Evolutionary conservation across 2,329 filamentous ascomycete genomes (phyloP).

Genomic region (Hypoxylon sp.): DNA sequence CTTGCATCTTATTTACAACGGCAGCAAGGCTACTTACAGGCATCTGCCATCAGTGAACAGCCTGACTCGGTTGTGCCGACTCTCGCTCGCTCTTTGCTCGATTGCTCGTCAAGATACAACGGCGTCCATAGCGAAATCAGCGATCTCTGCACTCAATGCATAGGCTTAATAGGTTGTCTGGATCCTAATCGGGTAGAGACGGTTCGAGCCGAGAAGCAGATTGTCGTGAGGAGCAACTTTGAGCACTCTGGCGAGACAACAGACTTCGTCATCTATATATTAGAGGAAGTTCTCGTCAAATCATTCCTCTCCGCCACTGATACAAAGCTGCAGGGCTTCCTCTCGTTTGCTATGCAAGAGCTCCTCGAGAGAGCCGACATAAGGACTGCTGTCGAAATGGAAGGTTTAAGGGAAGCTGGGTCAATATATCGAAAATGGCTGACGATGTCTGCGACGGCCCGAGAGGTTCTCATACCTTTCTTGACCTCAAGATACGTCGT

Average conservation of each 20-base stretch:
- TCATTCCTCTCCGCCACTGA: slow-evolving; percentile 93
- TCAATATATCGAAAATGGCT: slow-evolving; percentile 82
- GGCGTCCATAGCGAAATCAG: slow-evolving; percentile 76
- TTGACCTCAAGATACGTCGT: slow-evolving; percentile 86
- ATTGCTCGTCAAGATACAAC: slow-evolving; percentile 87
- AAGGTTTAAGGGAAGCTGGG: slow-evolving; percentile 64
- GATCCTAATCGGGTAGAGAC: slow-evolving; percentile 92
- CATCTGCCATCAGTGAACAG: slow-evolving; percentile 85
- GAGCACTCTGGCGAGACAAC: slow-evolving; percentile 81
- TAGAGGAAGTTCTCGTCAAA: slow-evolving; percentile 90
- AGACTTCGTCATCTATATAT: slow-evolving; percentile 86
- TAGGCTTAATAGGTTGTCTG: slow-evolving; percentile 91
- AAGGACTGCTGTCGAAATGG: slow-evolving; percentile 66
- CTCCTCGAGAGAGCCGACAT: slow-evolving; percentile 85
- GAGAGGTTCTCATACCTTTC: slow-evolving; percentile 90
- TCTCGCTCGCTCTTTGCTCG: slow-evolving; percentile 83
- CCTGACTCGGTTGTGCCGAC: slow-evolving; percentile 80
- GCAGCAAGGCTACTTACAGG: slow-evolving; percentile 84
- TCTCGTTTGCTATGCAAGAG: slow-evolving; percentile 96
- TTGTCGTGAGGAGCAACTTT: slow-evolving; percentile 91
- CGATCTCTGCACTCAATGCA: slow-evolving; percentile 81
- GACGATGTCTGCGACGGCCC: slow-evolving; percentile 80
- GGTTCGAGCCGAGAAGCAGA: slow-evolving; percentile 82
- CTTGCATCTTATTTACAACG: slow-evolving; percentile 78
- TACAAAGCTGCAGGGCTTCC: slow-evolving; percentile 87